These are phyloP conservation scores for Neurospora discreta DNA, from an alignment of 495 filamentous ascomycete species.

Conservation along the genomic window DNA sequence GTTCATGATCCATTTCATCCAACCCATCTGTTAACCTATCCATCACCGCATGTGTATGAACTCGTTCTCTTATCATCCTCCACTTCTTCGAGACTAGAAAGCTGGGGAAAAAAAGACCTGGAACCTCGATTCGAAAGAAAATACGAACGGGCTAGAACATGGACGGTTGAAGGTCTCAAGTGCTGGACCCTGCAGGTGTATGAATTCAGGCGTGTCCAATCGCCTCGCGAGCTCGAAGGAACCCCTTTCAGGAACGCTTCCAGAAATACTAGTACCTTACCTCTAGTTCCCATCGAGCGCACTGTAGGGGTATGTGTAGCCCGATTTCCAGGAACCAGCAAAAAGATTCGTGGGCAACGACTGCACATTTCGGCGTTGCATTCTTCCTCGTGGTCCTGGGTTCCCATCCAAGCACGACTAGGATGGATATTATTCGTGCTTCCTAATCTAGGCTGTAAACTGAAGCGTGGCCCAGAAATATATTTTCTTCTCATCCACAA, in stretches of 20 bases:
- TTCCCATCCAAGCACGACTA: background rate
- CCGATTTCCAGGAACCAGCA: background rate
- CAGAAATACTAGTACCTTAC: too few relatives aligned
- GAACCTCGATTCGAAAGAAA: background rate
- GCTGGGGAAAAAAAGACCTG: background rate
- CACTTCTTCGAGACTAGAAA: background rate
- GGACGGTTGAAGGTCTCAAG: background rate
- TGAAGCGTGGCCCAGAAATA: background rate
- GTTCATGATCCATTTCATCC: background rate
- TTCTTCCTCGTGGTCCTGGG: background rate
- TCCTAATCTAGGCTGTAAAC: background rate
- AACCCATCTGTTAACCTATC: background rate
- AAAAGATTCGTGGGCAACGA: background rate
- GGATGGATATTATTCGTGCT: background rate
- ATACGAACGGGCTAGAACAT: background rate
- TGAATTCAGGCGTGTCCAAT: background rate
- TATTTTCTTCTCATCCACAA: background rate
- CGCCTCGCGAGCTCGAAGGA: background rate
- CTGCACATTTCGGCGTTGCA: background rate
- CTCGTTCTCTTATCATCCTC: background rate
- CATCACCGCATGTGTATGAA: background rate
- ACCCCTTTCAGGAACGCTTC: background rate
- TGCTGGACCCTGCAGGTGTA: background rate
- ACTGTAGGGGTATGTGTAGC: background rate
- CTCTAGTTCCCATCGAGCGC: background rate